These are phyloP conservation scores for Yamadazyma dendronema DNA, from an alignment of 1,139 yeast species.

Conservation along the genomic window DNA sequence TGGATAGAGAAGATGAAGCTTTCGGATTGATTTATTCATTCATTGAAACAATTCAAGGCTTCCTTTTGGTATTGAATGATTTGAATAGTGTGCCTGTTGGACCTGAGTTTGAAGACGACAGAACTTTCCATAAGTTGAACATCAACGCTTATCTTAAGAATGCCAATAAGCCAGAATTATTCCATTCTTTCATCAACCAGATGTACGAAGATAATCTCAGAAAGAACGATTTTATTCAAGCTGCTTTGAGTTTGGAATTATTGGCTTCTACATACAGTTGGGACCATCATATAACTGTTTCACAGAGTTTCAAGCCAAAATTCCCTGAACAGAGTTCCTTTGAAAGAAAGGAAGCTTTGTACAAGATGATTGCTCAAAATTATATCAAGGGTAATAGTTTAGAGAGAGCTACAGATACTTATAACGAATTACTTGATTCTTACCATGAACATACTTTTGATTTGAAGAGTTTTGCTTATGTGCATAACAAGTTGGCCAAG, in stretches of 20 bases:
- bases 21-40: conserved; percentile 51
- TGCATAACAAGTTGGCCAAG: conserved; percentile 66
- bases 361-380: conserved; percentile 68
- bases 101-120: conserved; percentile 82
- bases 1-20: conserved; percentile 70
- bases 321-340: conserved; percentile 80
- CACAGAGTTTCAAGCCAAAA: conserved; percentile 62
- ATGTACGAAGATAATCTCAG: conserved; percentile 65
- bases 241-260: conserved; percentile 76
- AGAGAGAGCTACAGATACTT: conserved; percentile 75
- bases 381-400: conserved; percentile 70
- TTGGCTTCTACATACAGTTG: conserved; percentile 77
- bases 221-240: conserved; percentile 71
- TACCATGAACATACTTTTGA: conserved; percentile 75
- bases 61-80: conserved; percentile 65
- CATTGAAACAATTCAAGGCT: conserved; percentile 58
- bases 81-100: conserved; percentile 76
- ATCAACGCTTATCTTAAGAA: conserved; percentile 76
- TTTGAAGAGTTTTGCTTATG: conserved; percentile 71
- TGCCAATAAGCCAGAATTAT: conserved; percentile 77
- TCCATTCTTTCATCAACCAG: conserved; percentile 73
- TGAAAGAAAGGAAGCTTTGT: conserved; percentile 75
- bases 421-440: conserved; percentile 73
- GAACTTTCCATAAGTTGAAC: conserved; percentile 77
- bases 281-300: conserved; percentile 60